These are phyloP conservation scores for Populus hybrid DNA, from an alignment of 441 rosid species.

Conservation along the genomic window DNA sequence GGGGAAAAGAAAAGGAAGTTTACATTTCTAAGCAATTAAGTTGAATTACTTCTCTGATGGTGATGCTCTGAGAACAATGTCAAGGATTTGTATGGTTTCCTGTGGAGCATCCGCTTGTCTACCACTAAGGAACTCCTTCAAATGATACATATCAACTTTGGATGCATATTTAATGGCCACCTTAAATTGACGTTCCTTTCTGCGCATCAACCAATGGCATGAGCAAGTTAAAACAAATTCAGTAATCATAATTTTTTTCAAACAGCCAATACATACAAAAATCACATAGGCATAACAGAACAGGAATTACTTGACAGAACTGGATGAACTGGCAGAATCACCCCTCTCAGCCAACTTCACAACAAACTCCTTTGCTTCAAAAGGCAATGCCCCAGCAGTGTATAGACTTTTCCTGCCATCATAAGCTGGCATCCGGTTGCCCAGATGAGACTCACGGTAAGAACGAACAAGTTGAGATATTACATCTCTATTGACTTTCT, in stretches of 20 bases:
- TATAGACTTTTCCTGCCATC: slow-evolving; percentile 73
- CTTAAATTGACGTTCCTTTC: slow-evolving; percentile 48
- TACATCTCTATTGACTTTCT: slow-evolving; percentile 41
- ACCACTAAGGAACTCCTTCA: slow-evolving; percentile 35
- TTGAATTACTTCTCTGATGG: slow-evolving; percentile 39
- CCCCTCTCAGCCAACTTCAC: slow-evolving; percentile 33
- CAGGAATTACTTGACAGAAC: slow-evolving; percentile 29
- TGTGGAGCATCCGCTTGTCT: slow-evolving; percentile 52
- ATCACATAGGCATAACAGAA: not conserved
- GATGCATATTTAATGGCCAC: slow-evolving; percentile 49
- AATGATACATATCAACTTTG: slow-evolving; percentile 36
- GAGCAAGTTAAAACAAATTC: not conserved
- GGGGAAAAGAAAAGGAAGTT: not conserved
- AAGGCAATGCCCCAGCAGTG: slow-evolving; percentile 76
- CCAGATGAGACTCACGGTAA: slow-evolving; percentile 39
- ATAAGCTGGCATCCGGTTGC: slow-evolving; percentile 46
- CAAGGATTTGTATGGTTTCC: slow-evolving; percentile 62
- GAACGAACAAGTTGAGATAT: slow-evolving; percentile 19
- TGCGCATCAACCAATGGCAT: slow-evolving; percentile 12
- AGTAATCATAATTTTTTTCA: not conserved
- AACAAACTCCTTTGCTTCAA: slow-evolving; percentile 51
- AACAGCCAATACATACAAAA: not conserved
- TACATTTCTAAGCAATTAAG: not conserved
- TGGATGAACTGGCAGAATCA: slow-evolving; percentile 20
- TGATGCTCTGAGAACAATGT: slow-evolving; percentile 49